Conservation (phyloP, 768 basidiomycete genomes). For the Tricholoma hemisulphureum region DNA sequence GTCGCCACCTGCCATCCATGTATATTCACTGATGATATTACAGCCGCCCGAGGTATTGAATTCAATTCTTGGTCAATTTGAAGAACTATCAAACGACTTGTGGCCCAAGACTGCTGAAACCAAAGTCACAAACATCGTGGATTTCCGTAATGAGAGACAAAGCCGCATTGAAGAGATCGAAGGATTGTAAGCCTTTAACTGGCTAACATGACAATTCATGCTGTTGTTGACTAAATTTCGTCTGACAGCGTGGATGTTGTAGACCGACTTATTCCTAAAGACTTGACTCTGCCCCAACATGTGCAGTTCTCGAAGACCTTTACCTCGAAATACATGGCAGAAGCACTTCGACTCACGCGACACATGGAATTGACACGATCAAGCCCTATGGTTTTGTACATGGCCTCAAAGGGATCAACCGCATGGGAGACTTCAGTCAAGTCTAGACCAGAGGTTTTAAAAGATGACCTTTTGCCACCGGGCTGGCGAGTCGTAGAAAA, state of each 20-base stretch:
- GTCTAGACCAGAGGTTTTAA: constrained; percentile 43
- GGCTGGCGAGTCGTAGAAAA: constrained; percentile 75
- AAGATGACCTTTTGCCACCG: constrained; percentile 59
- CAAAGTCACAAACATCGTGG: constrained; percentile 17
- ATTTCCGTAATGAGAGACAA: constrained; percentile 34
- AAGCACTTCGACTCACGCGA: constrained; percentile 63
- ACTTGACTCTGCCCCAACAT: constrained; percentile 48
- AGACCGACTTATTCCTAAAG: constrained; percentile 48
- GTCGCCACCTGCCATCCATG: constrained; percentile 28
- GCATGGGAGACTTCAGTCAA: constrained; percentile 75
- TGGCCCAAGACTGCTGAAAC: constrained; percentile 39
- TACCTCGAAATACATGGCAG: constrained; percentile 55
- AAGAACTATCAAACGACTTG: constrained; percentile 48
- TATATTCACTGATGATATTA: constrained; percentile 16
- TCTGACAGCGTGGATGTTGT: constrained; percentile 38
- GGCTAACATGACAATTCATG: not conserved
- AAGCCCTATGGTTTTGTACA: constrained; percentile 70
- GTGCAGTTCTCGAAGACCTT: constrained; percentile 55
- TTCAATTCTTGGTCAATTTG: constrained; percentile 52
- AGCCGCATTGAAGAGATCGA: constrained; percentile 49
- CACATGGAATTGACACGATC: constrained; percentile 49
- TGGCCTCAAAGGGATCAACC: constrained; percentile 68
- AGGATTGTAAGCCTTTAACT: constrained; percentile 52
- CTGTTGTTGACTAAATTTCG: not conserved
- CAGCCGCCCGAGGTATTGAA: constrained; percentile 72